A percentile compares a stretch with the other conserved stretches of the same genome.
These are phyloP conservation scores for Lepiota venenata DNA, from an alignment of 768 basidiomycete species.

Conservation along the genomic window DNA sequence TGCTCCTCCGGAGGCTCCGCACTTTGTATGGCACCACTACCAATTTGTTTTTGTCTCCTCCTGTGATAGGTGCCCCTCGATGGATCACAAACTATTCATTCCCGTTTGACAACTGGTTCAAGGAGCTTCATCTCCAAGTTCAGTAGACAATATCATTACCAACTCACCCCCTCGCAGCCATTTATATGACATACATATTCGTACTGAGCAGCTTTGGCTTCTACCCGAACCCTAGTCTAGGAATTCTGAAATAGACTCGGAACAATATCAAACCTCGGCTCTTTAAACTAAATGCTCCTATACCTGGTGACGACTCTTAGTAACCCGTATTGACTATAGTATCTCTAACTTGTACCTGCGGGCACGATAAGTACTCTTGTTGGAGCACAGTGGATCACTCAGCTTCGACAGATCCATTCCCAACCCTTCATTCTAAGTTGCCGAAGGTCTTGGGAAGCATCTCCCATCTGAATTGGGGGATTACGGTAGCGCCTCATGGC, in stretches of 20 bases:
- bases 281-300: neutral
- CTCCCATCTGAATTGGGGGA: neutral
- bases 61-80: too few relatives aligned
- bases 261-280: neutral
- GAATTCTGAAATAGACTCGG: neutral
- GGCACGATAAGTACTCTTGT: conserved; percentile 1
- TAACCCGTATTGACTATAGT: neutral
- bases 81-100: too few relatives aligned
- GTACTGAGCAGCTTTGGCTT: neutral
- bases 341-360: neutral
- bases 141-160: too few relatives aligned
- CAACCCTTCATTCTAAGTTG: conserved; percentile 9
- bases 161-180: neutral
- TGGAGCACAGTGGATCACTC: neutral
- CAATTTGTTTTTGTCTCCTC: too few relatives aligned
- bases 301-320: neutral
- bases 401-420: neutral
- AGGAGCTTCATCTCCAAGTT: too few relatives aligned
- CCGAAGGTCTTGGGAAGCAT: conserved; percentile 6
- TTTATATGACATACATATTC: neutral
- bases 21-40: too few relatives aligned
- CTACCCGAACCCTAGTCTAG: conserved; percentile 5
- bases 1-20: too few relatives aligned
- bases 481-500: conserved; percentile 9
- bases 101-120: too few relatives aligned